Conservation (phyloP, 129 eudicot genomes). For the Saposhnikovia divaricata region DNA sequence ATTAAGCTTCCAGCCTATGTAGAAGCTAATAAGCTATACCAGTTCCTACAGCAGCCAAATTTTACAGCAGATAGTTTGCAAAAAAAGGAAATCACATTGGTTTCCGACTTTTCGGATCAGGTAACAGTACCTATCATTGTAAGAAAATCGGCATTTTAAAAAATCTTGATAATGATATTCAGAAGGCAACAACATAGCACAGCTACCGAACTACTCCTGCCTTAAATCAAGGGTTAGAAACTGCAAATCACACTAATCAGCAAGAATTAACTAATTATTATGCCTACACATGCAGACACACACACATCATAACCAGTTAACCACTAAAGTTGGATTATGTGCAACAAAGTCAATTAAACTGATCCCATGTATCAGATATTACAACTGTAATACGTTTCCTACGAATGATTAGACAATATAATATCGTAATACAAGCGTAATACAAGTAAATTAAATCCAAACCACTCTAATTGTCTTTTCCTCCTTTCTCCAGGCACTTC, state of each 20-base stretch:
- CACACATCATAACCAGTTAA: neutral
- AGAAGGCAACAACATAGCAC: conserved; percentile 1
- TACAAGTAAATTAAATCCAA: neutral
- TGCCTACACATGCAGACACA: neutral
- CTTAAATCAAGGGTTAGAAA: neutral
- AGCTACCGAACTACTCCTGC: neutral
- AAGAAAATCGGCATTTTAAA: neutral
- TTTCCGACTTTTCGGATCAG: neutral
- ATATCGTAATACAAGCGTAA: neutral
- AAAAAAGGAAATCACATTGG: neutral
- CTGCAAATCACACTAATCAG: neutral
- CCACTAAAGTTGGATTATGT: conserved; percentile 8
- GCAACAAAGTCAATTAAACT: neutral
- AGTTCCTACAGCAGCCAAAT: neutral
- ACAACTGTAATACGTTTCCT: neutral
- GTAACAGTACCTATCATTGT: neutral
- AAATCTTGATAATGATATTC: neutral
- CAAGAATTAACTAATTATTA: neutral
- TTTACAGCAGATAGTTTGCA: neutral
- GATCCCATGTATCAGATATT: neutral
- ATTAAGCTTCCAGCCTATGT: neutral
- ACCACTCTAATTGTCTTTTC: neutral
- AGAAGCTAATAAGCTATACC: neutral
- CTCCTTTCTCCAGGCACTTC: neutral
- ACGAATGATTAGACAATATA: neutral